Percentiles rank a stretch among this genome's conserved stretches.
Evolutionary conservation across 2,329 filamentous ascomycete species (phyloP).

Genomic region (Hypoxylon sp.): DNA sequence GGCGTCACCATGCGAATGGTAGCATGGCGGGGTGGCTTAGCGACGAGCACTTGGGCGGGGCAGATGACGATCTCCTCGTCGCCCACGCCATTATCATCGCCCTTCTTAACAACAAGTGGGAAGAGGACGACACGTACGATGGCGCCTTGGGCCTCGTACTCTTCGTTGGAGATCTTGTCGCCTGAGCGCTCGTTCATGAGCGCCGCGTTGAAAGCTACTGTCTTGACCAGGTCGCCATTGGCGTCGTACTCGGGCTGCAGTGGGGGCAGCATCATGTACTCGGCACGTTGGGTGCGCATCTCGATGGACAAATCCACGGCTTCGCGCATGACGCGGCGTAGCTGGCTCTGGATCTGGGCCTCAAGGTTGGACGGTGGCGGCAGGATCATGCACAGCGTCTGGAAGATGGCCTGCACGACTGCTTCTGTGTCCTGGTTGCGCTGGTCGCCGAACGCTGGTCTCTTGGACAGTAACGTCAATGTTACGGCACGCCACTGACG

Average conservation of each 20-base stretch:
- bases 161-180: conserved; percentile 78
- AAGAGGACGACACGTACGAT: conserved; percentile 94
- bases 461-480: conserved; percentile 86
- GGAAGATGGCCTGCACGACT: conserved; percentile 92
- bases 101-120: conserved; percentile 96
- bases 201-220: conserved; percentile 90
- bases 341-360: conserved; percentile 83
- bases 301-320: conserved; percentile 93
- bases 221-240: conserved; percentile 89
- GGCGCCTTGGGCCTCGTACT: conserved; percentile 81
- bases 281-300: conserved; percentile 96
- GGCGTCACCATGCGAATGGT: conserved; percentile 61
- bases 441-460: conserved; percentile 84
- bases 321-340: conserved; percentile 88
- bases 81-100: conserved; percentile 86
- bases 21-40: conserved; percentile 60
- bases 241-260: conserved; percentile 95
- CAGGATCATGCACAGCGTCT: conserved; percentile 85
- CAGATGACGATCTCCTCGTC: conserved; percentile 97
- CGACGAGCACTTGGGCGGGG: conserved; percentile 92
- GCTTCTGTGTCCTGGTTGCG: conserved; percentile 93
- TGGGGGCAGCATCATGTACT: conserved; percentile 98
- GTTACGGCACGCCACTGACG: conserved; percentile 98
- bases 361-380: conserved; percentile 88
- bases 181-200: conserved; percentile 95